Evolutionary conservation across 305 asterid genomes (phyloP), one percentile per base, ranked within the genome.

Genomic region (Stenogyne calaminthoides): DNA sequence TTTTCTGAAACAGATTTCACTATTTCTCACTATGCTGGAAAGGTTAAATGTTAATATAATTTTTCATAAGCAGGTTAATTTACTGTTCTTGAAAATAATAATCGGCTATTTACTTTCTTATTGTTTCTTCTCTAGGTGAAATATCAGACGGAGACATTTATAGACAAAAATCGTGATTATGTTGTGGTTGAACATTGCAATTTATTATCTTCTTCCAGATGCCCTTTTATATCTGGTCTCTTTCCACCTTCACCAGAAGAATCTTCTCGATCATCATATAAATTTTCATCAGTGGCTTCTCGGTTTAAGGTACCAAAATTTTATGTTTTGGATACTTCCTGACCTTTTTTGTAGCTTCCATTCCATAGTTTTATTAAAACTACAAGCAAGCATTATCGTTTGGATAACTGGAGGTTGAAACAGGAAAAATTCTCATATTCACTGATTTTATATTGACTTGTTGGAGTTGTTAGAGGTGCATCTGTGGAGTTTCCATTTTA

Each of bases 11-110:
- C 99, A 66, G 98, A 92, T 84, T 92, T 92, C 77, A 89, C 84
- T 70, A 81, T 95, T 72, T 84, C 98, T 70, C 99, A 95, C 87
- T 95, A 95, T 87, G 98, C 99, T 84, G 99, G 99, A 80, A 92
- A 95, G 96, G 99, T 86, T 71, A 96, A 83, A 80, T 49, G 6
- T 60, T 47, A n/a, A 25, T 54, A 27, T 36, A n/a, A 19, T 71
- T 63, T 69, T 77, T 62, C 22, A 69, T 66, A 56, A 54, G 67
- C 62, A 67, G 70, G 65, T 67, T 65, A 56, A 14, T 54, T 12
- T 64, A 44, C 32, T 74, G 46, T 57, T 47, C 71, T 69, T 39
- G 27, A 9, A 63, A 36, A 52, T 44, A 69, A 52, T 54, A 72
- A 70, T 52, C 74, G 59, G 36, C 67, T 64, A 71, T 76, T 76